Percentiles rank a stretch among this genome's conserved stretches.
Evolutionary conservation across 768 basidiomycete genomes (phyloP).

Genomic region (Amanita muscaria): DNA sequence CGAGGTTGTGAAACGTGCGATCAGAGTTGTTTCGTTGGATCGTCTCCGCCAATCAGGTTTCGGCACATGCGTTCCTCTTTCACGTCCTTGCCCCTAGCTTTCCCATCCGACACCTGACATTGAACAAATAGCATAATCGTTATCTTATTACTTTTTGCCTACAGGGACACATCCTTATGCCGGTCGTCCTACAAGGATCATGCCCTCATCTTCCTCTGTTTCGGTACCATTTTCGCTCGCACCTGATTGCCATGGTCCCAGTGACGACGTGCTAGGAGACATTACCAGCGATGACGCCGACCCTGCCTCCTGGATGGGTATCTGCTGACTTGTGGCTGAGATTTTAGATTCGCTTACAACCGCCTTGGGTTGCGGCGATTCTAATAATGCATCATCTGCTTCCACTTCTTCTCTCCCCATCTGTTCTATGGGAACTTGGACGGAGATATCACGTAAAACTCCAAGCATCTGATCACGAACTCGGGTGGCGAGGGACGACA

Average conservation of each 20-base stretch:
- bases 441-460: slow-evolving; percentile 70
- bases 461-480: slow-evolving; percentile 77
- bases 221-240: slow-evolving; percentile 60
- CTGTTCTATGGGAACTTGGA: slow-evolving; percentile 27
- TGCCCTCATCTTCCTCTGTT: slow-evolving; percentile 80
- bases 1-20: background rate
- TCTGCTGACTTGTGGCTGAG: slow-evolving; percentile 1
- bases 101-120: background rate
- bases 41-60: background rate
- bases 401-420: slow-evolving; percentile 6
- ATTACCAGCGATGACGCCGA: slow-evolving; percentile 30
- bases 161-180: slow-evolving; percentile 10
- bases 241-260: slow-evolving; percentile 29
- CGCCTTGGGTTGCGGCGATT: background rate
- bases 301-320: background rate
- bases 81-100: background rate
- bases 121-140: background rate
- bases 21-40: background rate
- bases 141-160: background rate
- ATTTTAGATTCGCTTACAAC: slow-evolving; percentile 1
- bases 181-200: slow-evolving; percentile 70
- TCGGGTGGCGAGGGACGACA: slow-evolving; percentile 51
- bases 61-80: background rate
- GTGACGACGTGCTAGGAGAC: slow-evolving; percentile 21
- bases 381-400: background rate